Evolutionary conservation across 2,329 filamentous ascomycete species (phyloP), one percentile per base, ranked within the genome.

Genomic region (Penicillium sp.): DNA sequence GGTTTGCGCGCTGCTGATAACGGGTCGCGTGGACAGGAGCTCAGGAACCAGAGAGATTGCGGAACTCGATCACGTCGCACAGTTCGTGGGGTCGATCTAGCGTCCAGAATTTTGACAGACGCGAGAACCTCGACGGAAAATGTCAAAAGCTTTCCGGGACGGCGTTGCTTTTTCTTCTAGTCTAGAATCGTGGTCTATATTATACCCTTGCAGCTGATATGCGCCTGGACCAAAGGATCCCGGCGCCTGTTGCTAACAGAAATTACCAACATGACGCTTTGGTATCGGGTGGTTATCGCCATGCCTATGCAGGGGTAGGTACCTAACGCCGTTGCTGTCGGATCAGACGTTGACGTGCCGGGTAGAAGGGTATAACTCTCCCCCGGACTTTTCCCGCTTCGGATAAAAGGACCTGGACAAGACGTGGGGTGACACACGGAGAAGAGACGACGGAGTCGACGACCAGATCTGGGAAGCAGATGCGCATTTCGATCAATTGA

Each of bases 191-290:
- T 27, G 44, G 48, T 48, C 50, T 57, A 56, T 51, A 44, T 50
- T 39, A 48, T 42, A 33, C 9, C 56, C 55, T 56, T 62, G 55
- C 62, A 63, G 57, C 57, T 65, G 64, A 67, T 67, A 67, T 66
- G 64, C 58, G 56, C 42, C 36, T 46, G 20, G 43, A 28, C 44
- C 40, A 14, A 33, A 25, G 40, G 50, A 46, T 36, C 50, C 53
- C 50, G 46, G 51, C 48, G 46, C 22, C 46, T 33, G 48, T 62
- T 63, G 58, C 62, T 67, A 66, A 65, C 55, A 54, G 30, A 27
- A 48, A 49, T 10, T 64, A 62, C 56, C 58, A 64, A 66, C 13
- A 6, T 3, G 35, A 8, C 9, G 13, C 52, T 46, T 49, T 44
- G 53, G n/a, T 48, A 31, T 28, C 28, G 50, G 44, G 31, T 38